Evolutionary conservation across 257 asterid species (phyloP).

Genomic region (Leonotis leonurus): DNA sequence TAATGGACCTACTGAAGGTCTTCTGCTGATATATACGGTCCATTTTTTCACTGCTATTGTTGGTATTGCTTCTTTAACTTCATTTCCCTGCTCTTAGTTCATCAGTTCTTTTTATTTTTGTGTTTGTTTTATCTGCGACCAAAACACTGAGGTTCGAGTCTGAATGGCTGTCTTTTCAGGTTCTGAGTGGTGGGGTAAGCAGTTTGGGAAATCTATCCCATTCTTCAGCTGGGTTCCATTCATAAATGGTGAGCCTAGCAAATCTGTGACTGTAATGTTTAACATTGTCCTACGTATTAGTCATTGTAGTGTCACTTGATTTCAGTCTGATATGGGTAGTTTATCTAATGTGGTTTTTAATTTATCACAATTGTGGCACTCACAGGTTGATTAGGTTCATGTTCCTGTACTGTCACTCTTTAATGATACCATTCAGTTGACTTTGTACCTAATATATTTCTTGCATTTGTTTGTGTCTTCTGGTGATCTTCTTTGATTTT

Average conservation of each 20-base stretch:
- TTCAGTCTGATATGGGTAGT: slow-evolving; percentile 2
- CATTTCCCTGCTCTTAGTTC: slow-evolving; percentile 6
- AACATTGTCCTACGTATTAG: too few species aligned
- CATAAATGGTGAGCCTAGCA: slow-evolving; percentile 64
- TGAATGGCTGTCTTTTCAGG: slow-evolving; percentile 53
- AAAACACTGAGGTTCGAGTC: not conserved
- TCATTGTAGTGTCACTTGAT: too few species aligned
- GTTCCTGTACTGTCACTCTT: not conserved
- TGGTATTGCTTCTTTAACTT: slow-evolving; percentile 40
- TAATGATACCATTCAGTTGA: not conserved
- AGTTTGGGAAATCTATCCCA: slow-evolving; percentile 67
- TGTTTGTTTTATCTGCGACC: not conserved
- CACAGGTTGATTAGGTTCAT: too few species aligned
- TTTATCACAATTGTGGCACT: not conserved
- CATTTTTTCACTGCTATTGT: slow-evolving; percentile 87
- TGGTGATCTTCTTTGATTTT: not conserved
- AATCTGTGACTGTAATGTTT: too few species aligned
- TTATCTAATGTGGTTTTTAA: slow-evolving; percentile 5
- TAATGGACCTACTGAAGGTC: slow-evolving; percentile 99
- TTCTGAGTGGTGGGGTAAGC: slow-evolving; percentile 92
- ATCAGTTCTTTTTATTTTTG: not conserved
- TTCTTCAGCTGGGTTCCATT: slow-evolving; percentile 75
- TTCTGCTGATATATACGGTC: slow-evolving; percentile 74
- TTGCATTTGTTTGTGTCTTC: slow-evolving; percentile 9
- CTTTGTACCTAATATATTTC: slow-evolving; percentile 2